Conservation (phyloP, 164 flowering plant genomes). For the Dillenia suffruticosa region DNA sequence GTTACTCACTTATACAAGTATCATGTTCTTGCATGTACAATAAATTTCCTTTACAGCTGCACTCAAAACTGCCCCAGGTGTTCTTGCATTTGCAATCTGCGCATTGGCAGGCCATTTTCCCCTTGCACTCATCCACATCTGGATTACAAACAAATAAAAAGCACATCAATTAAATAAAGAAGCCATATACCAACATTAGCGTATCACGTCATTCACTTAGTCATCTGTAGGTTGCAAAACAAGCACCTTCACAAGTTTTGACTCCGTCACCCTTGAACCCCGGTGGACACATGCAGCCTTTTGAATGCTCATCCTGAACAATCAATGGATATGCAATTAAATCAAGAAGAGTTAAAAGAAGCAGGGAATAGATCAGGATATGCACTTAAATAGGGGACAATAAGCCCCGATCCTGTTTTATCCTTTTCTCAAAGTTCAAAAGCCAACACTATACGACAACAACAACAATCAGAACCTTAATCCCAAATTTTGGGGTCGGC, state of each 20-base stretch:
- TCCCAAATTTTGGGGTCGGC: no score
- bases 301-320: slow-evolving; percentile 58
- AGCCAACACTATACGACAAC: no score
- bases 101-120: slow-evolving; percentile 79
- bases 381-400: no score
- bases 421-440: neutral
- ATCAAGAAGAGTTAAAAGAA: neutral
- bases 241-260: slow-evolving; percentile 72
- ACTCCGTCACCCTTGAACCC: slow-evolving; percentile 97
- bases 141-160: slow-evolving; percentile 9
- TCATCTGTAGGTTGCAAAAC: no score
- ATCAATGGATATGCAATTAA: neutral
- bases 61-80: slow-evolving; percentile 93
- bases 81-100: slow-evolving; percentile 89
- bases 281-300: slow-evolving; percentile 81
- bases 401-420: no score
- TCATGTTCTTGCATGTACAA: slow-evolving; percentile 88
- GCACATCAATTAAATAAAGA: neutral
- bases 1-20: slow-evolving; percentile 76
- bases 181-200: neutral
- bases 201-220: no score
- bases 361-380: no score
- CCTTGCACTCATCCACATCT: slow-evolving; percentile 96
- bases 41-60: slow-evolving; percentile 65
- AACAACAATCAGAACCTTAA: no score